Conservation (phyloP, 768 basidiomycete species). For the Termitomyces sp. region DNA sequence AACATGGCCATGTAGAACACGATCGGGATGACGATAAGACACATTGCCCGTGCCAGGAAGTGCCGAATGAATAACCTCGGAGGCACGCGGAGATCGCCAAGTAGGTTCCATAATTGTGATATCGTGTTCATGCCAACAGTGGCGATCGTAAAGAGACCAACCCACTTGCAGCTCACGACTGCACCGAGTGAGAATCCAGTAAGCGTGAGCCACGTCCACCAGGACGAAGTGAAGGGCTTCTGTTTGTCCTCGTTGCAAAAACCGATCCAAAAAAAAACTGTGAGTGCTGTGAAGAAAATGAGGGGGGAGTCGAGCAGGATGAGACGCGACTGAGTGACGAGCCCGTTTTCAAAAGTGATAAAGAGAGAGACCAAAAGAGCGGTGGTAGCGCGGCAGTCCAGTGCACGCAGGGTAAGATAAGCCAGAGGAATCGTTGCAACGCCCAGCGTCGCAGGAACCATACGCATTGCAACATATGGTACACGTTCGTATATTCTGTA, state of each 20-base stretch:
- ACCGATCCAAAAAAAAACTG: slow-evolving; percentile 78
- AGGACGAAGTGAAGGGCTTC: slow-evolving; percentile 73
- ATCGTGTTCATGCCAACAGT: slow-evolving; percentile 85
- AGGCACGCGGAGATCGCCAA: slow-evolving; percentile 80
- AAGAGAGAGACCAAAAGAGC: slow-evolving; percentile 87
- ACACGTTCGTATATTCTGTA: slow-evolving; percentile 75
- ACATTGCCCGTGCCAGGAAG: slow-evolving; percentile 84
- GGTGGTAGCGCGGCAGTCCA: slow-evolving; percentile 89
- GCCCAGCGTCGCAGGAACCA: slow-evolving; percentile 89
- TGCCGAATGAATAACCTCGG: slow-evolving; percentile 75
- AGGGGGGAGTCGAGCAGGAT: slow-evolving; percentile 98
- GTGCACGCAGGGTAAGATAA: slow-evolving; percentile 89
- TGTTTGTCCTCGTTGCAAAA: slow-evolving; percentile 91
- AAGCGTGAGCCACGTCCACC: slow-evolving; percentile 92
- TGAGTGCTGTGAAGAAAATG: slow-evolving; percentile 94
- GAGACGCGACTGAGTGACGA: slow-evolving; percentile 92
- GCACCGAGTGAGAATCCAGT: slow-evolving; percentile 90
- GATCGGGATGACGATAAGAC: slow-evolving; percentile 80
- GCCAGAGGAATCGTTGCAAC: slow-evolving; percentile 84
- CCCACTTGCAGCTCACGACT: slow-evolving; percentile 95
- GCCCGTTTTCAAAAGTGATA: slow-evolving; percentile 94
- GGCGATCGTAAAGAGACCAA: slow-evolving; percentile 95
- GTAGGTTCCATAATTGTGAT: slow-evolving; percentile 79
- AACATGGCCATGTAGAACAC: slow-evolving; percentile 97
- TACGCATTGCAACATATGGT: slow-evolving; percentile 95